Evolutionary conservation across 1,139 yeast genomes (phyloP), one percentile per base, ranked within the genome.

Genomic region (Saccharomyces hybrid): DNA sequence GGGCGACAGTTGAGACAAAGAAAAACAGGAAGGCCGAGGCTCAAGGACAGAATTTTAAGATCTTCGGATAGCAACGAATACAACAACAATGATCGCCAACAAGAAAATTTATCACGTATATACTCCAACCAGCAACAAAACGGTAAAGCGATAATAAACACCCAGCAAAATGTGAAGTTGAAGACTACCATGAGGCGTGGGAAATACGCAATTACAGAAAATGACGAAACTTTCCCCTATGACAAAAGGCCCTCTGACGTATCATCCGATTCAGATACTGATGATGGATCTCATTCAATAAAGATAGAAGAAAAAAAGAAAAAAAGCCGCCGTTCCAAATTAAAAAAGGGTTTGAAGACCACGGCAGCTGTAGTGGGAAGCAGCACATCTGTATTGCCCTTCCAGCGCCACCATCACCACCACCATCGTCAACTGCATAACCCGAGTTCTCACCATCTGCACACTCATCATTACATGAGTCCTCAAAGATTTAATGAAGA

Each of bases 401-500:
- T 56, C 16, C 50, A 56, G 9, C 58, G 53, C 29, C 55, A 58
- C 41, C 44, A 58, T 19, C 44, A 29, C 9, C 61, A 56, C 31
- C 54, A 53, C 19, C 51, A 51, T 38, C 54, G 53, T 4, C 52
- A 55, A n/a, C 56, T 57, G 4, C 53, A 54, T 27, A 38, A 51
- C 21, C 48, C 54, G 4, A 38, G 11, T 5, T 38, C 44, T 12
- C 32, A 47, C 11, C 32, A 47, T 4, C 6, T 47, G 7, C 48
- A 47, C 19, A 2, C 32, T 4, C 16, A 26, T 11, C 48, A 47
- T 34, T 50, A 55, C 11, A 38, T 51, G 8, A 60, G 46, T 24
- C 51, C 47, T 19, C 71, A 75, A 48, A 68, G 72, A 24, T 91
- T 93, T 69, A 86, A 93, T 67, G 96, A 88, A 63, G 89, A 88